phyloP scores from a whole-genome alignment of 176 grass and related monocot species.

The Triticum dicoccoides region DNA sequence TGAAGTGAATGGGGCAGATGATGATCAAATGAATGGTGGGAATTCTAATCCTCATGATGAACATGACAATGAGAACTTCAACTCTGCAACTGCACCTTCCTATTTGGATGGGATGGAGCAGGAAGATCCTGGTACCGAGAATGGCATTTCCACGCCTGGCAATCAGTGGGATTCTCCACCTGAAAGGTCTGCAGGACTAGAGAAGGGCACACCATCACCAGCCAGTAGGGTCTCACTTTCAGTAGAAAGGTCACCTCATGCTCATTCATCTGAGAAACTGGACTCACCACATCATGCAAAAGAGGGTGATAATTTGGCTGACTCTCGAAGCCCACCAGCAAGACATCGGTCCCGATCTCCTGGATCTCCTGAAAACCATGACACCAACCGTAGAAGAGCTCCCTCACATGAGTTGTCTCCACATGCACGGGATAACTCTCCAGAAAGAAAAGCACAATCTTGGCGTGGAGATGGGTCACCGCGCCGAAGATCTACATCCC shows the following conservation, averaged over 20 bases:
- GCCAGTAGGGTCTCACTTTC: slow-evolving; percentile 35
- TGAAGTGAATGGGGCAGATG: slow-evolving; percentile 40
- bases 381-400: slow-evolving; percentile 38
- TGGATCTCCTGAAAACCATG: slow-evolving; percentile 58
- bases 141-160: slow-evolving; percentile 34
- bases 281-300: slow-evolving; percentile 28
- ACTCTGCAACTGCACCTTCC: slow-evolving; percentile 26
- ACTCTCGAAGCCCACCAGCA: slow-evolving; percentile 39
- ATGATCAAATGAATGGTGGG: slow-evolving; percentile 47
- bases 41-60: slow-evolving; percentile 35
- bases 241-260: slow-evolving; percentile 35
- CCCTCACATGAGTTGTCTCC: slow-evolving; percentile 49
- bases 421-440: slow-evolving; percentile 30
- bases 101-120: slow-evolving; percentile 29
- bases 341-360: slow-evolving; percentile 36
- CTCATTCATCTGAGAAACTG: slow-evolving; percentile 29
- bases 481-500: slow-evolving; percentile 36
- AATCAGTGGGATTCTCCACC: slow-evolving; percentile 32
- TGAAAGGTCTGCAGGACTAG: slow-evolving; percentile 42
- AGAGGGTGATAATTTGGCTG: slow-evolving; percentile 29
- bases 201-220: slow-evolving; percentile 43
- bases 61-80: slow-evolving; percentile 38
- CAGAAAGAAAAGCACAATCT: slow-evolving; percentile 32
- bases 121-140: slow-evolving; percentile 37
- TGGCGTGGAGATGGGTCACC: slow-evolving; percentile 45